Percentiles rank a stretch among this genome's conserved stretches.
phyloP scores from a whole-genome alignment of 2,329 filamentous ascomycete genomes.

The Emmonsia crescens region DNA sequence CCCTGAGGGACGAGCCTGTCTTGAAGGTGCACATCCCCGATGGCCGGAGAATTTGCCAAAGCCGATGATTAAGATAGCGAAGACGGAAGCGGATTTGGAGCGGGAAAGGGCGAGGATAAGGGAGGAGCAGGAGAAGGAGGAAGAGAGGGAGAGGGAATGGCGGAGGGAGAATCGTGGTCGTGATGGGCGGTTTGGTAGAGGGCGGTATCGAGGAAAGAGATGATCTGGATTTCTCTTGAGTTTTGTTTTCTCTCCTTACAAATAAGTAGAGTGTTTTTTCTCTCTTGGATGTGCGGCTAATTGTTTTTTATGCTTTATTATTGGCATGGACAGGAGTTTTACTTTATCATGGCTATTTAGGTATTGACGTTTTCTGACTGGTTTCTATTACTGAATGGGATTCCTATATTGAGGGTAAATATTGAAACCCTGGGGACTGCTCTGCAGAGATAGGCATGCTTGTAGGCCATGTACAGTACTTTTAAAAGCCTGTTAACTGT shows the following conservation, averaged over 20 bases:
- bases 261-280: not conserved
- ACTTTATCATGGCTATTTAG: not conserved
- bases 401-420: not conserved
- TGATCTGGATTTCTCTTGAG: constrained; percentile 10
- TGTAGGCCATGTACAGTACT: not conserved
- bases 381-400: not conserved
- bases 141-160: constrained; percentile 45
- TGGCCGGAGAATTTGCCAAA: constrained; percentile 58
- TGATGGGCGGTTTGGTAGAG: constrained; percentile 32
- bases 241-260: not conserved
- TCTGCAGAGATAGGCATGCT: not conserved
- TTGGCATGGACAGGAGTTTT: not conserved
- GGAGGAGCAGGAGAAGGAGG: constrained; percentile 48
- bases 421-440: not conserved
- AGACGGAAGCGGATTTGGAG: constrained; percentile 60
- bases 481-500: not conserved
- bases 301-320: not conserved
- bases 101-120: constrained; percentile 44
- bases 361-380: not conserved
- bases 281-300: not conserved
- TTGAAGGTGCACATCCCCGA: constrained; percentile 68
- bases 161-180: constrained; percentile 42
- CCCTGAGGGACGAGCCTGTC: constrained; percentile 67
- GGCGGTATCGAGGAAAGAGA: constrained; percentile 38
- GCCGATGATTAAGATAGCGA: constrained; percentile 53